Conservation (phyloP, 768 basidiomycete species). For the Mycena amicta region DNA sequence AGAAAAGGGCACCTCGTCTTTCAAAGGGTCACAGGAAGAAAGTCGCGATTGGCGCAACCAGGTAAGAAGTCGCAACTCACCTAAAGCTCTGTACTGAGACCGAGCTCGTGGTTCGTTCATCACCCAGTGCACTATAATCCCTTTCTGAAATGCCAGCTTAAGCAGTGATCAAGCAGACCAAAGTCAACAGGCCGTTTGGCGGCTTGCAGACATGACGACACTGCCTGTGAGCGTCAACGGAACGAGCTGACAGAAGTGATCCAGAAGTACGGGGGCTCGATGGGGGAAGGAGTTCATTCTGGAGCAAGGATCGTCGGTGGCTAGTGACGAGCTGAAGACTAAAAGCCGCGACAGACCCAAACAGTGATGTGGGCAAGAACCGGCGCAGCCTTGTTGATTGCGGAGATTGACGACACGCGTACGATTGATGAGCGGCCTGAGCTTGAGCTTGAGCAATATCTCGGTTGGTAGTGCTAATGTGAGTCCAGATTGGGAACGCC, state of each 20-base stretch:
- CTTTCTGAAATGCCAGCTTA: too few species aligned
- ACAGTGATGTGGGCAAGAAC: constrained; percentile 58
- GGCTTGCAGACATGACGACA: not conserved
- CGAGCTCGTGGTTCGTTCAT: too few species aligned
- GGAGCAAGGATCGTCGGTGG: not conserved
- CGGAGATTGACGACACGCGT: constrained; percentile 71
- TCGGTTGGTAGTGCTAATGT: constrained; percentile 64
- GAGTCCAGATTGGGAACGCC: constrained; percentile 16
- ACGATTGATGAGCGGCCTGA: constrained; percentile 54
- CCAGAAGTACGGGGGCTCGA: not conserved
- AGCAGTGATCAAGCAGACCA: not conserved
- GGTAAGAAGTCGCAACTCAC: too few species aligned
- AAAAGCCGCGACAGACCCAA: constrained; percentile 53
- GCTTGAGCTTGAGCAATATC: constrained; percentile 63
- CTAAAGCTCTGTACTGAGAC: too few species aligned
- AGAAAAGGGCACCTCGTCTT: too few species aligned
- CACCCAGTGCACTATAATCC: too few species aligned
- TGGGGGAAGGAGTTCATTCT: not conserved
- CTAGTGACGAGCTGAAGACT: too few species aligned
- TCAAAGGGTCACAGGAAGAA: too few species aligned
- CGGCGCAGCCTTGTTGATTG: constrained; percentile 66
- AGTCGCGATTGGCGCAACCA: too few species aligned
- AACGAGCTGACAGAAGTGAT: not conserved
- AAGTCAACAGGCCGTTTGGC: not conserved
- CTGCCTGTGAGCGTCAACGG: not conserved